Base-by-base conservation (phyloP, 192 early-diverging fungal species). In the Coemansia pectinata region DNA sequence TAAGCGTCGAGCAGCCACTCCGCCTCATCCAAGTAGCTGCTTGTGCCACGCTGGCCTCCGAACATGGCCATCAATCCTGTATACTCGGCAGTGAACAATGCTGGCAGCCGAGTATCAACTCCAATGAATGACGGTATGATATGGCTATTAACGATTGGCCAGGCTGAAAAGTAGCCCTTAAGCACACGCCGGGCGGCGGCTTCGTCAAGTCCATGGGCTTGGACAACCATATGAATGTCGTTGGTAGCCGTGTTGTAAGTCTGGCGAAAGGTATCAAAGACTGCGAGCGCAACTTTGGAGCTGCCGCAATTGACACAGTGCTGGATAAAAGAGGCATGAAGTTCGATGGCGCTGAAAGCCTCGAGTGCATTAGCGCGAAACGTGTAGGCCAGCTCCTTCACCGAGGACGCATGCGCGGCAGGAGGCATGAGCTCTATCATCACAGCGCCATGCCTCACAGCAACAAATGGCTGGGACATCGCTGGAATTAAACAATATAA, bases 1-100 rank as follows among this genome's bases (percentile, higher is more conserved):
- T 96, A 96, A 48, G 91, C 90, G 38, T 85, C 83, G 67, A 90
- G 89, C 41, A 94, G 86, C 65, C 85, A 85, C 17, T 86, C 86
- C 8, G 94, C 77, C 81, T 98, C 95, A 65, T 90, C 88, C 79
- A 98, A 87, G 79, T 92, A 95, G 42, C 91, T 88, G 33, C 89
- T 87, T 66, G 91, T 93, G 63, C 91, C 95, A 45, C 92, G 94
- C 77, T 98, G 95, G 60, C 96, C 96, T 58, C 96, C 96, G 86
- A 98, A 98, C 62, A 96, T 86, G 40, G 94, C 94, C 70, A 94
- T 87, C 23, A 90, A 67, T 29, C 80, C 79, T 19, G 87, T 85
- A 19, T 78, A 74, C 8, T 81, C 83, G 17, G 86, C 66, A 1
- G 73, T 63, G 29, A 88, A 52, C 14, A 81, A 60, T 1, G 64